phyloP scores from a whole-genome alignment of 768 basidiomycete species.

The Chalciporus piperatus region DNA sequence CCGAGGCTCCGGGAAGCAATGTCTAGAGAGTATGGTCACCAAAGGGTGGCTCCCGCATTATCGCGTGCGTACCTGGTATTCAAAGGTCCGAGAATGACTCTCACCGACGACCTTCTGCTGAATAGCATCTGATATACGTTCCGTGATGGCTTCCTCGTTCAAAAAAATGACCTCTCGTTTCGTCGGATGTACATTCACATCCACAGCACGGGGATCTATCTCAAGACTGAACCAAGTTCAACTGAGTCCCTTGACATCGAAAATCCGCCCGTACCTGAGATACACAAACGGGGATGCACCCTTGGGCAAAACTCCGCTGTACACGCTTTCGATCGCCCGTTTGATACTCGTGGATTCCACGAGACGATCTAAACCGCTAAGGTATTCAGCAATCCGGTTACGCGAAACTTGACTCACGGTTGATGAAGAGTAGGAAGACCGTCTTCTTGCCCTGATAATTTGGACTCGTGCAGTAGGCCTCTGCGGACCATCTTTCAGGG shows the following conservation, averaged over 20 bases:
- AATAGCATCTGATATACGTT: slow-evolving; percentile 69
- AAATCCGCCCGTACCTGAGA: slow-evolving; percentile 59
- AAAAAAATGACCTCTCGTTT: slow-evolving; percentile 96
- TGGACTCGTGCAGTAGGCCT: slow-evolving; percentile 77
- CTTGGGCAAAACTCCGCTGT: slow-evolving; percentile 83
- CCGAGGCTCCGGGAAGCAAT: slow-evolving; percentile 52
- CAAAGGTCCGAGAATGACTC: slow-evolving; percentile 65
- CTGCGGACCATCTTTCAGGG: slow-evolving; percentile 63
- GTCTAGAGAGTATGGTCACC: slow-evolving; percentile 40
- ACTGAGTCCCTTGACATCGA: neutral
- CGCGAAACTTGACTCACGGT: slow-evolving; percentile 54
- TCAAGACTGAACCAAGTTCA: slow-evolving; percentile 50
- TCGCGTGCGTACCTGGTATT: slow-evolving; percentile 56
- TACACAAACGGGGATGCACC: slow-evolving; percentile 91
- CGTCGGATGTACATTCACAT: slow-evolving; percentile 97
- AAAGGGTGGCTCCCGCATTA: neutral
- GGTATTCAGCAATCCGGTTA: neutral
- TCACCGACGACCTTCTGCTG: slow-evolving; percentile 62
- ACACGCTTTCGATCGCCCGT: slow-evolving; percentile 82
- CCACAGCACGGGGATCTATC: slow-evolving; percentile 84
- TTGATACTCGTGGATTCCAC: slow-evolving; percentile 89
- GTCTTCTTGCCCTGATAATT: slow-evolving; percentile 90
- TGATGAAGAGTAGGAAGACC: slow-evolving; percentile 88
- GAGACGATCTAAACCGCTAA: slow-evolving; percentile 65
- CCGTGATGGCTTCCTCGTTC: slow-evolving; percentile 83